Percentiles rank a stretch among this genome's conserved stretches.
Conservation (phyloP, 768 basidiomycete genomes). For the Tricholoma terreum region DNA sequence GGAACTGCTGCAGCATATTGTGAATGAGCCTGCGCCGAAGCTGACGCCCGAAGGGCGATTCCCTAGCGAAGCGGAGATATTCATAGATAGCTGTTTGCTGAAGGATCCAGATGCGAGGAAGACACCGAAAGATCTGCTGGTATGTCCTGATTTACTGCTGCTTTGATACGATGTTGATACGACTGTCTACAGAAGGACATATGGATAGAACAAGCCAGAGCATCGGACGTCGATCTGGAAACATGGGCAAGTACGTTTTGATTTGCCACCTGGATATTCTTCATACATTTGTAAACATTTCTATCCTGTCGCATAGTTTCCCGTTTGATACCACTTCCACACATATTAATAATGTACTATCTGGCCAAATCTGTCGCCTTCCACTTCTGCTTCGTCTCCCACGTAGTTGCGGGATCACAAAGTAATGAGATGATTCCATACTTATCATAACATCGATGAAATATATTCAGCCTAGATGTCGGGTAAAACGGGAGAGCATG, state of each 20-base stretch:
- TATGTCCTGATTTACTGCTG: slow-evolving; percentile 35
- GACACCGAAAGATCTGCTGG: slow-evolving; percentile 86
- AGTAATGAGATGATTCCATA: too few relatives aligned
- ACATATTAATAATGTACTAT: not conserved
- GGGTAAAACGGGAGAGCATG: too few relatives aligned
- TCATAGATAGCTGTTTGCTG: slow-evolving; percentile 85
- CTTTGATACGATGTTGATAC: slow-evolving; percentile 3
- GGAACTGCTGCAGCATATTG: slow-evolving; percentile 95
- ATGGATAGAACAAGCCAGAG: slow-evolving; percentile 68
- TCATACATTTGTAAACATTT: not conserved
- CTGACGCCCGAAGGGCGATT: slow-evolving; percentile 70
- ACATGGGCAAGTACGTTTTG: slow-evolving; percentile 80
- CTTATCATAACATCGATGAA: too few relatives aligned
- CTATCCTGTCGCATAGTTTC: not conserved
- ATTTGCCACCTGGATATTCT: not conserved
- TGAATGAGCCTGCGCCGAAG: slow-evolving; percentile 94
- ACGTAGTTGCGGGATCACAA: too few relatives aligned
- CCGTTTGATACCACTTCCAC: not conserved
- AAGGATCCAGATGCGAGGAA: slow-evolving; percentile 85
- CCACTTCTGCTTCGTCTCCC: too few relatives aligned
- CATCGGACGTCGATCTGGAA: slow-evolving; percentile 66
- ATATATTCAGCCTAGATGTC: too few relatives aligned
- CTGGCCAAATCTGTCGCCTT: too few relatives aligned
- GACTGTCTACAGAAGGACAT: slow-evolving; percentile 51
- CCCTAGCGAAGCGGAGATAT: slow-evolving; percentile 73